Conservation (phyloP, 108 stramenopile species). For the Cyclotella sp. region DNA sequence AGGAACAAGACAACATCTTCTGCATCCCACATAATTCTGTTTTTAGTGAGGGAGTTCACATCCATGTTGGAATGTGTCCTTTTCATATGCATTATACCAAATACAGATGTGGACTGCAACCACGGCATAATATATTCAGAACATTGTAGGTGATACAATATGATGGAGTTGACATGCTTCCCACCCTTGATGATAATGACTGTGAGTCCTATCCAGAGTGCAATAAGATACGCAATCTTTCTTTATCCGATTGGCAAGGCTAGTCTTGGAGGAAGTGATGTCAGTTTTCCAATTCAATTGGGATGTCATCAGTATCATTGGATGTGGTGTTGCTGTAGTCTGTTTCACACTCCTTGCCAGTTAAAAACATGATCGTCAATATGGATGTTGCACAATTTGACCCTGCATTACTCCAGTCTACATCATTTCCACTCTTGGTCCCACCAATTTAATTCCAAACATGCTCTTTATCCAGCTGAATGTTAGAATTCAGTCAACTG, state of each 20-base stretch:
- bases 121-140: slow-evolving; percentile 60
- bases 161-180: slow-evolving; percentile 65
- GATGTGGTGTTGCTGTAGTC: neutral
- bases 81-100: slow-evolving; percentile 56
- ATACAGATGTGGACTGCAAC: slow-evolving; percentile 54
- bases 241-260: slow-evolving; percentile 59
- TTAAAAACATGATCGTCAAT: neutral
- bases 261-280: slow-evolving; percentile 57
- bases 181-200: slow-evolving; percentile 74
- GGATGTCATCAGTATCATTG: slow-evolving; percentile 23
- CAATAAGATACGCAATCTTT: slow-evolving; percentile 53
- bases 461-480: slow-evolving; percentile 6
- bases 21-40: slow-evolving; percentile 67
- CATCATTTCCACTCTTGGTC: slow-evolving; percentile 1
- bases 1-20: slow-evolving; percentile 55
- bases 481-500: neutral
- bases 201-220: slow-evolving; percentile 65
- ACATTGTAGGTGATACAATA: slow-evolving; percentile 69
- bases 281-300: slow-evolving; percentile 33
- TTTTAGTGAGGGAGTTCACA: slow-evolving; percentile 60
- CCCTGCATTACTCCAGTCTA: too few relatives aligned
- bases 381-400: too few relatives aligned
- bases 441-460: slow-evolving; percentile 19
- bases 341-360: neutral
- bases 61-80: slow-evolving; percentile 42